Base-by-base conservation (phyloP, 352 stramenopile genomes). In the Pythium apleroticum region DNA sequence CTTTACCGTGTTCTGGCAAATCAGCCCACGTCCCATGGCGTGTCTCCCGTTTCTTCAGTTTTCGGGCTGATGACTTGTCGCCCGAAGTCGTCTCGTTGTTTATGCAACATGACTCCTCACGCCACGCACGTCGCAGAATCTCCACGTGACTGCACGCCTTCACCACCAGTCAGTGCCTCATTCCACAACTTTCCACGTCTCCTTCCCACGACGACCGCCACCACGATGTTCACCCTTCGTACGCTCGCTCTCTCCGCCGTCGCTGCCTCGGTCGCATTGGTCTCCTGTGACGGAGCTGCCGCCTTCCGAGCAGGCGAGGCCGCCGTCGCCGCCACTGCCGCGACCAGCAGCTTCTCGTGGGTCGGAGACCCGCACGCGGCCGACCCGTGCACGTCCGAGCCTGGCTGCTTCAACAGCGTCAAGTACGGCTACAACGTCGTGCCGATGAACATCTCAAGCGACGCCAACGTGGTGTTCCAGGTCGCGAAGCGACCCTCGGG, bases 371-470 rank as follows among this genome's bases (percentile, higher is more conserved):
- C 73, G 20, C 76, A 79, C 33, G 78, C 78, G 2, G 61, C 74
- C 1, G 76, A 80, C 9, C 66, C 65, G 52, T 88, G 78, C 54
- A 64, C 68, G 19, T 65, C 59, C 17, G 72, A 76, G 24, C 56
- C 68, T 1, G 61, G 60, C 35, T 84, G 78, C 62, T 67, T 77
- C 43, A 88, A 74, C 73, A 68, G 78, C 57, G 66, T 82, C 64
- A 84, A 84, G 67, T 80, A 73, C 54, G 78, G 78, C 66, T 88
- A 71, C 76, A 76, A 64, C 61, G 65, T 86, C 27, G 64, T 68
- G 43, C 75, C 78, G 2, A 59, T 82, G 48, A 86, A 73, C 58
- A 62, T 88, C 55, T 70, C 72, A 35, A 69, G 4, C 17, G 69
- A 81, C 46, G 27, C 43, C 2, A 69, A 62, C 41, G 39, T 86